phyloP scores from a whole-genome alignment of 371 early-diverging fungal species.

The Mortierella polycephala region DNA sequence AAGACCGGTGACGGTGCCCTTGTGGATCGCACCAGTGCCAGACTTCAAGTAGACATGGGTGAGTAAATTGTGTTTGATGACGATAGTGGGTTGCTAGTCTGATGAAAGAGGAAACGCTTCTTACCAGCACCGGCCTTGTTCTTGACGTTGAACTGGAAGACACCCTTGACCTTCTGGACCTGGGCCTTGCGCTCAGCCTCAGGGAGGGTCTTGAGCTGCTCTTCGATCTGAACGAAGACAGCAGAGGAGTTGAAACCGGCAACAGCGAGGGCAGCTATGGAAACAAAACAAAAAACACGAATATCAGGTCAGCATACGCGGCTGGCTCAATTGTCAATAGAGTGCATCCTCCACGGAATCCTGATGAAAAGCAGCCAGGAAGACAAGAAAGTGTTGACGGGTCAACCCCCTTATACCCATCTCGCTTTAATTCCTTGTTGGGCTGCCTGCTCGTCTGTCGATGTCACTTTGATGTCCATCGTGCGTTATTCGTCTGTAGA shows the following conservation, averaged over 20 bases:
- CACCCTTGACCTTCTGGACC: slow-evolving; percentile 76
- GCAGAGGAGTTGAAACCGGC: slow-evolving; percentile 46
- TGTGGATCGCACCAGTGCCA: slow-evolving; percentile 61
- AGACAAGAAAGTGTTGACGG: background rate
- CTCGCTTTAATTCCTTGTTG: background rate
- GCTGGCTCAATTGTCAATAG: too few species aligned
- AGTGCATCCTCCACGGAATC: too few species aligned
- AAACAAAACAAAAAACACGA: background rate
- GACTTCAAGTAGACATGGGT: slow-evolving; percentile 70
- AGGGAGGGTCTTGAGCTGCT: slow-evolving; percentile 39
- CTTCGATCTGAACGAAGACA: slow-evolving; percentile 36
- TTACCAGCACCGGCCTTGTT: slow-evolving; percentile 68
- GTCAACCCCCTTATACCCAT: background rate
- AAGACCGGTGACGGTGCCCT: slow-evolving; percentile 65
- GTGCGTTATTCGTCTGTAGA: too few species aligned
- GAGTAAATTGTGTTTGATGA: background rate
- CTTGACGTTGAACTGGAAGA: slow-evolving; percentile 89
- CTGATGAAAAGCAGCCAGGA: background rate
- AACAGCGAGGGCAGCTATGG: slow-evolving; percentile 17
- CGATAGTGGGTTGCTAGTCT: background rate
- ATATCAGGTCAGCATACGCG: background rate
- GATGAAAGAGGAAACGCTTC: background rate
- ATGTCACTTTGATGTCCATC: background rate
- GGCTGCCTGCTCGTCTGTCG: background rate
- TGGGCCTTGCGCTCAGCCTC: slow-evolving; percentile 54